These are phyloP conservation scores for Peronosclerospora sorghi DNA, from an alignment of 352 stramenopile genomes.

Conservation along the genomic window DNA sequence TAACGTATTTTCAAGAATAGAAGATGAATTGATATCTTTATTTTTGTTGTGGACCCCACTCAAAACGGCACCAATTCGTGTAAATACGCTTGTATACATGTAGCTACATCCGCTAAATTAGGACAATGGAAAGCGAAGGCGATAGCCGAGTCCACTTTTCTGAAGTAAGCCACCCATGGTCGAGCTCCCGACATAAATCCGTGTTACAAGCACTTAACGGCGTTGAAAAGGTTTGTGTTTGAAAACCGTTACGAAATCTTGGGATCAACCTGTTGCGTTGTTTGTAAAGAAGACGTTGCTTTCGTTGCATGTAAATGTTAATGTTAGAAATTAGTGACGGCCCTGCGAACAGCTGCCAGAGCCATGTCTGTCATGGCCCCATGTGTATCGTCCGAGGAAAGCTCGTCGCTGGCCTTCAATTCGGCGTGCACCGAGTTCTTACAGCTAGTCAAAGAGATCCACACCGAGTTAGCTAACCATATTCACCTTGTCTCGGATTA, in stretches of 20 bases:
- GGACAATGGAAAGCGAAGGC: conserved; percentile 56
- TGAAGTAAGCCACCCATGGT: conserved; percentile 54
- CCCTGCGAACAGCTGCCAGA: conserved; percentile 48
- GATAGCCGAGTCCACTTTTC: conserved; percentile 76
- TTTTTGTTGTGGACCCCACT: too few relatives aligned
- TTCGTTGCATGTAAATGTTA: neutral
- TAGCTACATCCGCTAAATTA: too few relatives aligned
- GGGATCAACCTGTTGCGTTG: neutral
- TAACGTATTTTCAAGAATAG: too few relatives aligned
- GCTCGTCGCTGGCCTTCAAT: conserved; percentile 61
- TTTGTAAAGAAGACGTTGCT: neutral
- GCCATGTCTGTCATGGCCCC: conserved; percentile 61
- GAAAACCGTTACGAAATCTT: too few relatives aligned
- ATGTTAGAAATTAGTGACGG: conserved; percentile 67
- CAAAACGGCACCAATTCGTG: too few relatives aligned
- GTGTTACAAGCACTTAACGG: conserved; percentile 66
- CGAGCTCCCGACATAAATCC: conserved; percentile 53
- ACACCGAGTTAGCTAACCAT: conserved; percentile 70
- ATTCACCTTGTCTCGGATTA: conserved; percentile 83
- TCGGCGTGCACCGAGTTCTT: conserved; percentile 72
- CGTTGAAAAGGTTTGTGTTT: conserved; percentile 52
- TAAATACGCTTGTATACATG: too few relatives aligned
- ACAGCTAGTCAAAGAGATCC: conserved; percentile 79
- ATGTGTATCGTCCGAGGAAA: conserved; percentile 52
- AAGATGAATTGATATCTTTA: too few relatives aligned